Percentiles rank a stretch among this genome's conserved stretches.
Conservation (phyloP, 371 early-diverging fungal genomes). For the Apophysomyces trapeziformis region DNA sequence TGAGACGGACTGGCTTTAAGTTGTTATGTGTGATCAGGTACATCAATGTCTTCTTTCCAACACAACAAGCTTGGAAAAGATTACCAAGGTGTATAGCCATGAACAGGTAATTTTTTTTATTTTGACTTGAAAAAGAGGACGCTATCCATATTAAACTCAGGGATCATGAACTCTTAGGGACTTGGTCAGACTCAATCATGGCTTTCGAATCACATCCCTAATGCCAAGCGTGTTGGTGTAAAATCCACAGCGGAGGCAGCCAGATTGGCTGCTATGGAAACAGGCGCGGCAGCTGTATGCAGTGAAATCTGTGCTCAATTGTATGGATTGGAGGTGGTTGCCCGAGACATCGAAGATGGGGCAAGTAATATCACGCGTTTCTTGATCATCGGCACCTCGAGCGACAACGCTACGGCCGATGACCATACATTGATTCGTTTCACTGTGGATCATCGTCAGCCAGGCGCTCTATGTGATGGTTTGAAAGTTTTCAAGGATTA, state of each 20-base stretch:
- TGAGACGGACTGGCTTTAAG: too few species aligned
- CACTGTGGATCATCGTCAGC: conserved; percentile 88
- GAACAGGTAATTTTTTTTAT: conserved; percentile 63
- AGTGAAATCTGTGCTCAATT: conserved; percentile 81
- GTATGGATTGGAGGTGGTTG: conserved; percentile 79
- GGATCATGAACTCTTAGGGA: conserved; percentile 52
- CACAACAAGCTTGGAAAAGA: conserved; percentile 50
- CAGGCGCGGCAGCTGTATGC: conserved; percentile 84
- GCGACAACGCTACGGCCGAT: conserved; percentile 69
- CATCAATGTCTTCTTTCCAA: conserved; percentile 85
- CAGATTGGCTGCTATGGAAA: conserved; percentile 81
- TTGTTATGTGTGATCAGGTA: conserved; percentile 22
- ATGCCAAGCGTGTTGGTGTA: conserved; percentile 76
- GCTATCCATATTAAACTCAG: background rate
- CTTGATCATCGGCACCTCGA: conserved; percentile 81
- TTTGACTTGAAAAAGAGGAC: background rate
- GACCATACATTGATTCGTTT: conserved; percentile 85
- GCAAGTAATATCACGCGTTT: conserved; percentile 85
- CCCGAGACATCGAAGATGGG: conserved; percentile 75
- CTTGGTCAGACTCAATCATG: conserved; percentile 86
- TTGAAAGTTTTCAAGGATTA: conserved; percentile 83
- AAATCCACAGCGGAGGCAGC: conserved; percentile 91
- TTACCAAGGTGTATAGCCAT: conserved; percentile 89
- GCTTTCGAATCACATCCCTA: conserved; percentile 70
- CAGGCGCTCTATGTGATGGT: conserved; percentile 89